phyloP scores from a whole-genome alignment of 2,329 filamentous ascomycete species.

The Apiospora marii region DNA sequence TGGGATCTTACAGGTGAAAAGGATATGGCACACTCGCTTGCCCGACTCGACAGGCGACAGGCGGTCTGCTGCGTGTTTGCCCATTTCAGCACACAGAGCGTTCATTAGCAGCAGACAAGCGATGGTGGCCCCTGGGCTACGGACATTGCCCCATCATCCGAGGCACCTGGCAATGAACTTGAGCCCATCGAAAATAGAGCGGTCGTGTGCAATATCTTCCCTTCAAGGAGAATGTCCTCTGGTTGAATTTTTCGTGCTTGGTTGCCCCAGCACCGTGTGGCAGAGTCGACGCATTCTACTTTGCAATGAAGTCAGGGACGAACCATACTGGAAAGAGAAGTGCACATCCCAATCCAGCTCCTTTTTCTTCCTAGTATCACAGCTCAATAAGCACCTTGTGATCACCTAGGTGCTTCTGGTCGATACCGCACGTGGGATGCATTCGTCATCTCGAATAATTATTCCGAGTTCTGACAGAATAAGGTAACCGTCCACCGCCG shows the following conservation, averaged over 20 bases:
- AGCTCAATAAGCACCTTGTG: not conserved
- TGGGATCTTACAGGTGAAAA: not conserved
- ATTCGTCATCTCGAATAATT: not conserved
- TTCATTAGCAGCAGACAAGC: not conserved
- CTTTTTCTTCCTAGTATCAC: not conserved
- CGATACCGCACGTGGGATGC: not conserved
- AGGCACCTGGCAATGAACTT: not conserved
- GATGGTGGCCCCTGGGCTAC: too few species aligned
- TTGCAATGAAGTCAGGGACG: not conserved
- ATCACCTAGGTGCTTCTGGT: not conserved
- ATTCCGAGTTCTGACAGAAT: not conserved
- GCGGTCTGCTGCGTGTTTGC: not conserved
- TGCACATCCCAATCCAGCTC: too few species aligned
- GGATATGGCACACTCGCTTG: not conserved
- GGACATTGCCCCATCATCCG: not conserved
- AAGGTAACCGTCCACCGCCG: not conserved
- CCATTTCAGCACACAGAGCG: not conserved
- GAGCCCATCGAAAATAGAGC: not conserved
- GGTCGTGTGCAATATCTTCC: not conserved
- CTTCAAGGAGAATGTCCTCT: too few species aligned
- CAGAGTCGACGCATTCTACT: not conserved
- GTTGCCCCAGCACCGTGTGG: not conserved
- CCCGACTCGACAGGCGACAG: not conserved
- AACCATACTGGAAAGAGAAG: not conserved
- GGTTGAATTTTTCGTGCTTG: not conserved